Base-by-base conservation (phyloP, 768 basidiomycete genomes). In the Leccinum variicolor region DNA sequence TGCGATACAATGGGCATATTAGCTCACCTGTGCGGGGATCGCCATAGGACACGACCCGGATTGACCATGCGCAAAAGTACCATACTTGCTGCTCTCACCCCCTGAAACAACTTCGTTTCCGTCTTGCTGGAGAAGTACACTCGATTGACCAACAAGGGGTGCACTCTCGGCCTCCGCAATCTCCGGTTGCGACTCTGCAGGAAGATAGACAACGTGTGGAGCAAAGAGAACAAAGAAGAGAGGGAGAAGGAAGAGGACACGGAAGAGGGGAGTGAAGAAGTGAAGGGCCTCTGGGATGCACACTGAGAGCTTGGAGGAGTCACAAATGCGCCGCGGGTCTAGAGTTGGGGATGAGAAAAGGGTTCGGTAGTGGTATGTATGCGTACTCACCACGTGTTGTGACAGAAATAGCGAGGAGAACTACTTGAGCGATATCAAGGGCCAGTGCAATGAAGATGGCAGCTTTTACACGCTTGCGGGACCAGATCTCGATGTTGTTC, bases 401-500 rank as follows among this genome's bases (percentile, higher is more conserved):
- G 25, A 73, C 53, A 23, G 70, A 64, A 28, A 80, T 58, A n/a
- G 76, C 78, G 43, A 85, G 74, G 19, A 92, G 66, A 19, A 82
- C 75, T 6, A 84, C 79, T 46, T 88, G 79, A 1, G 77, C 79
- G 29, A 86, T 71, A 66, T 92, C 92, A 53, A 89, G 67, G 6
- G 68, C 74, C 48, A 90, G 70, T 11, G 87, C 79, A 46, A 79
- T 60, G 19, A 81, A 69, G 33, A 89, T 72, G 46, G 83, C 79
- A 7, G 75, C 47, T 68, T 79, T 89, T 64, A 90, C 70, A 49
- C 84, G 79, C 59, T 69, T 82, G 63, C 83, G 67, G 33, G 77
- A 79, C 89, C 88, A 91, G 17, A 90, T 83, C 39, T 83, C 77
- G 34, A 85, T 79, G 34, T 87, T 87, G 29, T 83, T 80, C 54